A percentile compares a stretch with the other conserved stretches of the same genome.
phyloP scores from a whole-genome alignment of 2,329 filamentous ascomycete genomes.

The Calcarisporium arbuscula region DNA sequence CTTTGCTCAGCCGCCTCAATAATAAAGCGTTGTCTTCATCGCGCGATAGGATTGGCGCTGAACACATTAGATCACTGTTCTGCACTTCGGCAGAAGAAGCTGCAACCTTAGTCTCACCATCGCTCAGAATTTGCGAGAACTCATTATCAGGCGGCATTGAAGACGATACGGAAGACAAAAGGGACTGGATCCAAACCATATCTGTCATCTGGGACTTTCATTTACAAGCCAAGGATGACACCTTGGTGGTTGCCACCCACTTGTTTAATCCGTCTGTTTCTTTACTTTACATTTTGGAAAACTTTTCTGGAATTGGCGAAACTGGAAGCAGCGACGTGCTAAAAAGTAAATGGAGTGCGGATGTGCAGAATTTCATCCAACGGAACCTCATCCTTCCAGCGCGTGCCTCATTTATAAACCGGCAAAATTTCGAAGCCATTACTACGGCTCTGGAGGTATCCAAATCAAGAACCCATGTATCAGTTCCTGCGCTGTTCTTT shows the following conservation, averaged over 20 bases:
- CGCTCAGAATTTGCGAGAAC: slow-evolving; percentile 38
- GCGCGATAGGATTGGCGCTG: slow-evolving; percentile 45
- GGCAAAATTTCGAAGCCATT: slow-evolving; percentile 34
- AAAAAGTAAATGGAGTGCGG: slow-evolving; percentile 34
- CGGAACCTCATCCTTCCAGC: slow-evolving; percentile 46
- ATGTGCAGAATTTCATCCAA: slow-evolving; percentile 43
- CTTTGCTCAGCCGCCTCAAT: slow-evolving; percentile 40
- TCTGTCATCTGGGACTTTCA: slow-evolving; percentile 47
- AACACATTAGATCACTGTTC: slow-evolving; percentile 54
- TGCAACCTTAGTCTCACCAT: slow-evolving; percentile 36
- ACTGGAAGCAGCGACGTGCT: slow-evolving; percentile 12
- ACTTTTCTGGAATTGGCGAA: slow-evolving; percentile 15
- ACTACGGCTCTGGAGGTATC: slow-evolving; percentile 34
- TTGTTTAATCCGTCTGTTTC: slow-evolving; percentile 32
- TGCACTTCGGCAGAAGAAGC: slow-evolving; percentile 41
- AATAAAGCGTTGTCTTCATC: slow-evolving; percentile 25
- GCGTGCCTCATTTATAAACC: slow-evolving; percentile 38
- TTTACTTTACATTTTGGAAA: slow-evolving; percentile 35
- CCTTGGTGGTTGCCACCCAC: slow-evolving; percentile 39
- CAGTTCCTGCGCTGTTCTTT: slow-evolving; percentile 39
- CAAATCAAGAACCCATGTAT: slow-evolving; percentile 25
- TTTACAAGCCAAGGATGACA: slow-evolving; percentile 42
- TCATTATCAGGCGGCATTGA: slow-evolving; percentile 24
- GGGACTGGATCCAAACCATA: slow-evolving; percentile 42
- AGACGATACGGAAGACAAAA: slow-evolving; percentile 30